Percentiles rank a stretch among this genome's conserved stretches.
These are phyloP conservation scores for Xylaria grammica DNA, from an alignment of 495 filamentous ascomycete genomes.

Conservation along the genomic window DNA sequence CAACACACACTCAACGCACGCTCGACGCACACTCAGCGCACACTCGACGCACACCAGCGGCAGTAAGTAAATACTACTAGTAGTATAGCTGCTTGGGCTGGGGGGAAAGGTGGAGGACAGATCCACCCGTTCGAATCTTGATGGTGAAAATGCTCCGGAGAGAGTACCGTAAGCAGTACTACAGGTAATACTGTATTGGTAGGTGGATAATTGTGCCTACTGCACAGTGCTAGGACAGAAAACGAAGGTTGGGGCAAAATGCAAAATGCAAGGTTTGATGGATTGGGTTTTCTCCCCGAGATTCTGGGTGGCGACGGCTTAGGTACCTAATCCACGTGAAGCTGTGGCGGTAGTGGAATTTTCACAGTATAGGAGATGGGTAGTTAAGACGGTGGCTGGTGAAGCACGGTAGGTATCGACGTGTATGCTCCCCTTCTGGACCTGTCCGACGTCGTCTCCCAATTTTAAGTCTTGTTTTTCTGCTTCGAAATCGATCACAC, in stretches of 20 bases:
- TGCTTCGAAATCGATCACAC: slow-evolving; percentile 16
- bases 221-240: neutral
- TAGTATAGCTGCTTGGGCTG: too few relatives aligned
- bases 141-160: neutral
- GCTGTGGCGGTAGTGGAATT: slow-evolving; percentile 1
- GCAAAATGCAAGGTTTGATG: too few relatives aligned
- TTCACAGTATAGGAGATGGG: neutral
- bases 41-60: too few relatives aligned
- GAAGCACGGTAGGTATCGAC: neutral
- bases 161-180: too few relatives aligned
- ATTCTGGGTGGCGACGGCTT: neutral
- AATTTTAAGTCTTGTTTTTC: slow-evolving; percentile 19
- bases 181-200: neutral
- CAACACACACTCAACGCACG: too few relatives aligned
- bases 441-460: slow-evolving; percentile 7
- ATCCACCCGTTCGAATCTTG: neutral
- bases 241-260: slow-evolving; percentile 16
- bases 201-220: neutral
- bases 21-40: too few relatives aligned
- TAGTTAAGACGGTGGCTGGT: neutral
- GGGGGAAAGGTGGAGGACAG: neutral
- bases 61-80: too few relatives aligned
- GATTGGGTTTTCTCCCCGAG: too few relatives aligned
- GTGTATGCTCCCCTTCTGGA: neutral
- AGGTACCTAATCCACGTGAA: slow-evolving; percentile 7